Conservation (phyloP, 2,329 filamentous ascomycete species). For the Bipolaris victoriae region DNA sequence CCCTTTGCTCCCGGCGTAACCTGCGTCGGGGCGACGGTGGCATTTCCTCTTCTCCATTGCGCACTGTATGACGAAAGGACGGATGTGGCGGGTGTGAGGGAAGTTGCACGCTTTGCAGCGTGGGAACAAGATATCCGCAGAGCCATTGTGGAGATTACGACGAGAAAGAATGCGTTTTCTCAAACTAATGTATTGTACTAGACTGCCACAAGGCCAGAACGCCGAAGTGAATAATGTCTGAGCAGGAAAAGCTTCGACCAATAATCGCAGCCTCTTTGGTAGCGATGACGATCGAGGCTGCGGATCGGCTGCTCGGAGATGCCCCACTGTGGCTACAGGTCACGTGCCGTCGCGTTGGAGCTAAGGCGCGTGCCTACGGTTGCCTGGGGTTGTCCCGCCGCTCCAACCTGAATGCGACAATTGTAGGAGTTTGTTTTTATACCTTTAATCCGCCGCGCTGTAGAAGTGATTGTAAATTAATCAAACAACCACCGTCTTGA, state of each 20-base stretch:
- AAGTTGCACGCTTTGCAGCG: conserved; percentile 42
- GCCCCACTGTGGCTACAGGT: conserved; percentile 2
- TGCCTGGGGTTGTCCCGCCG: conserved; percentile 24
- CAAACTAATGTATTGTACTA: neutral
- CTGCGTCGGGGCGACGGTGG: conserved; percentile 73
- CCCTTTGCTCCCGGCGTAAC: conserved; percentile 73
- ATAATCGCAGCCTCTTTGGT: conserved; percentile 27
- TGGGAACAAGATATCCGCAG: conserved; percentile 43
- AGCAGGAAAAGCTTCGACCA: conserved; percentile 32
- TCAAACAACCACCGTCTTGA: neutral
- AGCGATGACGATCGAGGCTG: conserved; percentile 36
- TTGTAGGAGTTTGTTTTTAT: neutral
- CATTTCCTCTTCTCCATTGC: conserved; percentile 48
- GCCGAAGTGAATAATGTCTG: conserved; percentile 30
- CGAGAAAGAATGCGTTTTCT: conserved; percentile 10
- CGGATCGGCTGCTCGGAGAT: conserved; percentile 22
- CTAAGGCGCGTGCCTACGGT: conserved; percentile 30
- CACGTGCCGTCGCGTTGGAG: conserved; percentile 32
- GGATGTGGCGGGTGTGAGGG: conserved; percentile 35
- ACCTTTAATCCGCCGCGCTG: too few relatives aligned
- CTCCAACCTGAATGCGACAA: neutral
- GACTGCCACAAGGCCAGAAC: conserved; percentile 27
- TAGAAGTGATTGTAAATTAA: neutral
- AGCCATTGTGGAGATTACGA: conserved; percentile 48
- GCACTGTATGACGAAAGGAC: conserved; percentile 38